Percentiles rank a stretch among this genome's conserved stretches.
phyloP scores from a whole-genome alignment of 2,329 filamentous ascomycete genomes.

The Cladophialophora exuberans region DNA sequence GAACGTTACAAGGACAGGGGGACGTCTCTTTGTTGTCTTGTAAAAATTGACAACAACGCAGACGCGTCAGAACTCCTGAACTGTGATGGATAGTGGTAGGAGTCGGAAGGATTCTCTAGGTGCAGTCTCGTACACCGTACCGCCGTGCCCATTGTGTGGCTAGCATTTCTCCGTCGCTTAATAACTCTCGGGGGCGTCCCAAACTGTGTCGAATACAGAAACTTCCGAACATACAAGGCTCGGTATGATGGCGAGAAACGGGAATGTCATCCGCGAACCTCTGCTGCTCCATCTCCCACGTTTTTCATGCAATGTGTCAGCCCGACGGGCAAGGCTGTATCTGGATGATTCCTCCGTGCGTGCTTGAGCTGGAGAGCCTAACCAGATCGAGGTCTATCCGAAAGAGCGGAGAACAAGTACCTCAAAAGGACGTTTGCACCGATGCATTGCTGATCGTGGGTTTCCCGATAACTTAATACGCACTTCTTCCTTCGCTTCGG shows the following conservation, averaged over 20 bases:
- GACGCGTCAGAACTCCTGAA: too few species aligned
- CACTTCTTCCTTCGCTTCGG: neutral
- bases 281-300: too few species aligned
- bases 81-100: too few species aligned
- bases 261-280: slow-evolving; percentile 3
- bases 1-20: too few species aligned
- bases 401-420: slow-evolving; percentile 1
- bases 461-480: neutral
- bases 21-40: too few species aligned
- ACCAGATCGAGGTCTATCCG: slow-evolving; percentile 4
- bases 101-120: too few species aligned
- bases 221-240: neutral
- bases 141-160: too few species aligned
- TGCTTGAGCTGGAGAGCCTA: neutral
- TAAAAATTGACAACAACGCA: too few species aligned
- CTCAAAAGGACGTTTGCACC: slow-evolving; percentile 2
- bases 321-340: neutral
- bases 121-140: too few species aligned
- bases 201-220: too few species aligned
- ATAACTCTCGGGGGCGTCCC: too few species aligned
- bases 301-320: neutral
- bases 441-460: neutral
- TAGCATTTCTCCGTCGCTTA: neutral
- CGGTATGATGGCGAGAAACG: neutral
- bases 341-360: neutral